A percentile compares a stretch with the other conserved stretches of the same genome.
phyloP scores from a whole-genome alignment of 768 basidiomycete genomes.

The Coprinopsis marcescibilis region DNA sequence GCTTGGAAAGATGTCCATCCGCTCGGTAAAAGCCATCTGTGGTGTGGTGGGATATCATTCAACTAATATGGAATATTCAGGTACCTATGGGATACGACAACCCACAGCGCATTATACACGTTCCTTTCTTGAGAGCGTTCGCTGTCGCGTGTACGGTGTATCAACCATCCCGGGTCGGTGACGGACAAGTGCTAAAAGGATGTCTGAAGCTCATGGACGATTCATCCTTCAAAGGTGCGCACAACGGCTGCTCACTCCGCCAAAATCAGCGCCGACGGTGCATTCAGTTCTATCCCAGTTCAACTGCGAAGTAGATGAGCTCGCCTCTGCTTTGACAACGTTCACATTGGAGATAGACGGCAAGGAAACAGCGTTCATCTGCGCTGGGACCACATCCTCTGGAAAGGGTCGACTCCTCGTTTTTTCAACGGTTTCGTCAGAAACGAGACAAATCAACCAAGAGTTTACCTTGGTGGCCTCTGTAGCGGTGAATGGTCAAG shows the following conservation, averaged over 20 bases:
- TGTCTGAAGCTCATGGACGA: conserved; percentile 67
- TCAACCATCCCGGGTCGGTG: conserved; percentile 49
- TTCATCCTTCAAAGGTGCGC: conserved; percentile 55
- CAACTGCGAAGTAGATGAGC: conserved; percentile 48
- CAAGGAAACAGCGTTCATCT: conserved; percentile 36
- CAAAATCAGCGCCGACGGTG: conserved; percentile 5
- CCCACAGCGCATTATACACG: conserved; percentile 63
- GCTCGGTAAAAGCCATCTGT: conserved; percentile 47
- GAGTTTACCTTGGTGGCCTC: conserved; percentile 38
- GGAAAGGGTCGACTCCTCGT: conserved; percentile 52
- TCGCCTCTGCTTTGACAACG: conserved; percentile 50
- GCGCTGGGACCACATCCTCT: conserved; percentile 41
- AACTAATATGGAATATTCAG: conserved; percentile 40
- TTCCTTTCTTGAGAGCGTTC: conserved; percentile 47
- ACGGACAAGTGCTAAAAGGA: conserved; percentile 39
- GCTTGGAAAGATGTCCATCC: conserved; percentile 76
- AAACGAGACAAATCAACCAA: conserved; percentile 19
- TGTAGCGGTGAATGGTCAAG: conserved; percentile 44
- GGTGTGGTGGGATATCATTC: conserved; percentile 2
- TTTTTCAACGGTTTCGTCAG: conserved; percentile 33
- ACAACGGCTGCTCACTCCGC: too few relatives aligned
- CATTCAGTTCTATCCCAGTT: conserved; percentile 41
- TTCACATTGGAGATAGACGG: conserved; percentile 27
- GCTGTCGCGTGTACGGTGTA: conserved; percentile 59
- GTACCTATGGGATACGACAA: conserved; percentile 66